Conservation (phyloP, 1,284 basidiomycete species). For the Ganoderma lucidum region DNA sequence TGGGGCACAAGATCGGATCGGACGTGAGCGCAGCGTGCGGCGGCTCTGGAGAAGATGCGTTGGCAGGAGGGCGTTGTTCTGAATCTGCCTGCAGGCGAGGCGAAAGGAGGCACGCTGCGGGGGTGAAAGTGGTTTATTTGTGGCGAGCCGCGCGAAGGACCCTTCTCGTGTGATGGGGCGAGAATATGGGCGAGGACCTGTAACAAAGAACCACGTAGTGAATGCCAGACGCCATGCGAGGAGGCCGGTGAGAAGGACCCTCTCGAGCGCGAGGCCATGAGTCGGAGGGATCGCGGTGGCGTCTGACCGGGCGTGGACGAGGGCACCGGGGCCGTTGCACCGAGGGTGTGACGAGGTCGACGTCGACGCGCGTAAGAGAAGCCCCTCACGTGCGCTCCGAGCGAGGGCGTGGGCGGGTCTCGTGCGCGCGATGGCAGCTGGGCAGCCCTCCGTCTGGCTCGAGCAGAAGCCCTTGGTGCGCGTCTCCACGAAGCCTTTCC, state of each 20-base stretch:
- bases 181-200: background rate
- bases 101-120: background rate
- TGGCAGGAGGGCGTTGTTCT: background rate
- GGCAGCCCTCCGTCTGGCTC: constrained; percentile 7
- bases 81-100: background rate
- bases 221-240: background rate
- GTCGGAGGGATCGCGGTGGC: constrained; percentile 2
- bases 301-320: constrained; percentile 6
- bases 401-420: background rate
- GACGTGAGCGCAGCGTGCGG: background rate
- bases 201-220: background rate
- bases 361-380: constrained; percentile 24
- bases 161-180: background rate
- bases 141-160: background rate
- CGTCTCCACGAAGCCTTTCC: background rate
- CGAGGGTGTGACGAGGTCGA: constrained; percentile 11
- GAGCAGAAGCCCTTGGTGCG: background rate
- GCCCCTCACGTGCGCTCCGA: constrained; percentile 26
- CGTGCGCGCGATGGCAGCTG: constrained; percentile 9
- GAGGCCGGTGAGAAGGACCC: background rate
- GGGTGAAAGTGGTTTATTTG: constrained; percentile 10
- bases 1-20: background rate
- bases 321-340: constrained; percentile 12
- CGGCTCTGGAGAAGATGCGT: background rate
- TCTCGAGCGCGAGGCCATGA: background rate